Evolutionary conservation across 352 stramenopile species (phyloP).

Genomic region (Phytophthora tentaculata): DNA sequence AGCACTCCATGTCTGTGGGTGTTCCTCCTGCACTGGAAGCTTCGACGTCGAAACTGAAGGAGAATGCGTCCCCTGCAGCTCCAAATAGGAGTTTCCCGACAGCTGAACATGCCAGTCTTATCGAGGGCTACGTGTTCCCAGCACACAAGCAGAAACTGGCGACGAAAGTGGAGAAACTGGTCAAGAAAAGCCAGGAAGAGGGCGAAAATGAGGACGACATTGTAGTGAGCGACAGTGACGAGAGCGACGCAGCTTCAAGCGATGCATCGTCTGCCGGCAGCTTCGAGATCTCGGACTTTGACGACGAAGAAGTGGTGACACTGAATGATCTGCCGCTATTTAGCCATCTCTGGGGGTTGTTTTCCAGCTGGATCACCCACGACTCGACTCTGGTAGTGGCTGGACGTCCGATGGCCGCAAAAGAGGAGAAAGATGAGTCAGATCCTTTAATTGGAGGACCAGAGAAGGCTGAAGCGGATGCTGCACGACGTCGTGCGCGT

Average conservation of each 20-base stretch:
- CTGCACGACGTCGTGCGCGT: constrained; percentile 46
- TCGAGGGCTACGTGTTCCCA: constrained; percentile 87
- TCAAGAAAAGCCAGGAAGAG: constrained; percentile 49
- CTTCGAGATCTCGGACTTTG: constrained; percentile 70
- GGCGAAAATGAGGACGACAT: constrained; percentile 44
- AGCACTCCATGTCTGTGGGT: constrained; percentile 36
- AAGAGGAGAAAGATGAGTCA: constrained; percentile 17
- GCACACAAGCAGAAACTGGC: constrained; percentile 78
- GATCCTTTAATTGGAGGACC: constrained; percentile 13
- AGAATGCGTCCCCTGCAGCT: constrained; percentile 44
- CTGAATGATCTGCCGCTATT: constrained; percentile 74
- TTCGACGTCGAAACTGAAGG: constrained; percentile 38
- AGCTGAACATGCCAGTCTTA: constrained; percentile 64
- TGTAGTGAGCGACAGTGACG: constrained; percentile 78
- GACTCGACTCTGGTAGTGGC: constrained; percentile 70
- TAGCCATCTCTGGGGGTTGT: constrained; percentile 74
- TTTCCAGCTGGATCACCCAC: constrained; percentile 76
- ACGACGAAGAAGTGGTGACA: constrained; percentile 74
- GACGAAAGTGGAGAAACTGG: constrained; percentile 71
- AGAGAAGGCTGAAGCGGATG: constrained; percentile 48
- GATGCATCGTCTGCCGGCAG: constrained; percentile 59
- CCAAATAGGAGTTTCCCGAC: constrained; percentile 63
- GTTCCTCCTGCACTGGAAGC: constrained; percentile 32
- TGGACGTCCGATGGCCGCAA: constrained; percentile 34
- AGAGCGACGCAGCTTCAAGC: constrained; percentile 57